Percentiles rank a stretch among this genome's conserved stretches.
These are phyloP conservation scores for Calonectria crousiana DNA, from an alignment of 2,329 filamentous ascomycete genomes.

Conservation along the genomic window DNA sequence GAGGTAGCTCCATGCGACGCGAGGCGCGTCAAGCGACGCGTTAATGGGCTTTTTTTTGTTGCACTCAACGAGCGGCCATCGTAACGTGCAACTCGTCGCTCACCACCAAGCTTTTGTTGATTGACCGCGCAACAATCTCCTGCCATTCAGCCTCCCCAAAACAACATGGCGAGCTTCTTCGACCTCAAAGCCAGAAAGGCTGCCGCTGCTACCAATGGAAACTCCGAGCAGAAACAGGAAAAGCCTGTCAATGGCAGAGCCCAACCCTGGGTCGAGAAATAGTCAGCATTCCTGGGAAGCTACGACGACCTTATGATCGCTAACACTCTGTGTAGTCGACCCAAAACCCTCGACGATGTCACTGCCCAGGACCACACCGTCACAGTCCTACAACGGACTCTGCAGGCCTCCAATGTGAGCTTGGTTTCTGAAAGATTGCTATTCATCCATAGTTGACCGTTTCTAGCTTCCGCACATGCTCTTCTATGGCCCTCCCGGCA, in stretches of 20 bases:
- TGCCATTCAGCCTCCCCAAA: not conserved
- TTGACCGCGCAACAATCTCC: not conserved
- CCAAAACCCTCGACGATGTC: slow-evolving; percentile 93
- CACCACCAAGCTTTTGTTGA: slow-evolving; percentile 7
- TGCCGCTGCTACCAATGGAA: slow-evolving; percentile 71
- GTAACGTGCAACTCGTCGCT: not conserved
- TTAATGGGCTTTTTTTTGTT: slow-evolving; percentile 29
- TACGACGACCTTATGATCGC: not conserved
- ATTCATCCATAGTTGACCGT: slow-evolving; percentile 21
- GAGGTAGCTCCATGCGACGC: slow-evolving; percentile 13
- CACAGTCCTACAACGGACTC: slow-evolving; percentile 88
- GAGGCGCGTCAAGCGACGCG: slow-evolving; percentile 30
- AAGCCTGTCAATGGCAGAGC: slow-evolving; percentile 70
- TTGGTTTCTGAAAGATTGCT: not conserved
- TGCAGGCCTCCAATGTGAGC: slow-evolving; percentile 90
- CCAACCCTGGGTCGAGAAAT: slow-evolving; percentile 99
- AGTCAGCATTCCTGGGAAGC: slow-evolving; percentile 69
- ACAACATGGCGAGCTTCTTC: slow-evolving; percentile 88
- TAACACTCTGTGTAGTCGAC: slow-evolving; percentile 72
- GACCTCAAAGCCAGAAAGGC: slow-evolving; percentile 92
- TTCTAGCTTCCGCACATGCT: slow-evolving; percentile 93
- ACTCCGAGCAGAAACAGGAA: slow-evolving; percentile 74
- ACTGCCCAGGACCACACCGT: slow-evolving; percentile 98
- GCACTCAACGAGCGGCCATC: not conserved
- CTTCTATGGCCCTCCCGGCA: slow-evolving; percentile 97